A percentile compares a stretch with the other conserved stretches of the same genome.
Evolutionary conservation across 257 asterid species (phyloP).

Genomic region (Ocimum tenuiflorum): DNA sequence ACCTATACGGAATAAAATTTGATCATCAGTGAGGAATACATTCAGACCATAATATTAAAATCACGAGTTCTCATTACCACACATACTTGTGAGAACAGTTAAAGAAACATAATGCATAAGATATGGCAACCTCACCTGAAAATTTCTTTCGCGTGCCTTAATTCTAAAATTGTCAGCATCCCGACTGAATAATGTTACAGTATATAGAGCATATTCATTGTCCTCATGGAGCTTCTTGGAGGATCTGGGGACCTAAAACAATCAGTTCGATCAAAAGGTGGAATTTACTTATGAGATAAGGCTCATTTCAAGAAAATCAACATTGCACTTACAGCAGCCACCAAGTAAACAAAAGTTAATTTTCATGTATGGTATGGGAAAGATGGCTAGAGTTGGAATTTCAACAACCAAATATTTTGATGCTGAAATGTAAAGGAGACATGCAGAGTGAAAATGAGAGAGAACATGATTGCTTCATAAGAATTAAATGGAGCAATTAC

Average conservation of each 20-base stretch:
- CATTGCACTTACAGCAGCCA: neutral
- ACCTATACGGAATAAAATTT: conserved; percentile 36
- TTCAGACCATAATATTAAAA: neutral
- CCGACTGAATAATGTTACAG: conserved; percentile 76
- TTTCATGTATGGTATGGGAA: conserved; percentile 1
- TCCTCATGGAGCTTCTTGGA: conserved; percentile 88
- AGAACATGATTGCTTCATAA: neutral
- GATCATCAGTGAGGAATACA: conserved; percentile 11
- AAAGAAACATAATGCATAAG: conserved; percentile 4
- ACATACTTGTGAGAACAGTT: conserved; percentile 1
- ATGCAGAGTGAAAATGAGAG: neutral
- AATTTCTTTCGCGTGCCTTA: conserved; percentile 76
- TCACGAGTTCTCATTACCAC: neutral
- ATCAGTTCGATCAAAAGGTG: conserved; percentile 29
- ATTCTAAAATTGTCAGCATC: conserved; percentile 93
- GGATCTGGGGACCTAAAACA: conserved; percentile 92
- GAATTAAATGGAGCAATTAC: conserved; percentile 35
- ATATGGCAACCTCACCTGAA: conserved; percentile 52
- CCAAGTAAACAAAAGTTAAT: conserved; percentile 5
- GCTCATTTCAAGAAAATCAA: neutral
- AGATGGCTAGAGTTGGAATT: neutral
- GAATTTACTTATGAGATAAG: conserved; percentile 14
- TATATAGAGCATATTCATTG: conserved; percentile 80
- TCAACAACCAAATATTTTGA: neutral
- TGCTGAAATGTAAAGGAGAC: neutral